phyloP scores from a whole-genome alignment of 2,329 filamentous ascomycete species.

The Aspergillus udagawae region DNA sequence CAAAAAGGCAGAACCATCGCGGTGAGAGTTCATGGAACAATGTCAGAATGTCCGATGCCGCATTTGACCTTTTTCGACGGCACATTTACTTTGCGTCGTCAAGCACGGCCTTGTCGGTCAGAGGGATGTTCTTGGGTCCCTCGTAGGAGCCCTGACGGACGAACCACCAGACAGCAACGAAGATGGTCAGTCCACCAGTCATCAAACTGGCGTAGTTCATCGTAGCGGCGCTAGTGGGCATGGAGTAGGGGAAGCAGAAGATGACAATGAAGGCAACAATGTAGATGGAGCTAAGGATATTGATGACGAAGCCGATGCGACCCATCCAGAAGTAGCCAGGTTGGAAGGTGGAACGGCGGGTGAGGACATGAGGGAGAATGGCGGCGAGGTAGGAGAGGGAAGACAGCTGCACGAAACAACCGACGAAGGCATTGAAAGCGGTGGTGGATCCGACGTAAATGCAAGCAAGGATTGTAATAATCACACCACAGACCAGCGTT shows the following conservation, averaged over 20 bases:
- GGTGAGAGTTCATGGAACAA: background rate
- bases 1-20: background rate
- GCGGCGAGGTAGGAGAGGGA: slow-evolving; percentile 53
- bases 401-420: slow-evolving; percentile 56
- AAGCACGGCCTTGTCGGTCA: slow-evolving; percentile 29
- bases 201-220: slow-evolving; percentile 56
- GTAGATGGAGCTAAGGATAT: slow-evolving; percentile 48
- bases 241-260: slow-evolving; percentile 55
- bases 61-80: background rate
- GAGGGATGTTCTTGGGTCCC: slow-evolving; percentile 34
- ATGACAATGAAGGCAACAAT: slow-evolving; percentile 56
- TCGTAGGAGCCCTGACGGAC: slow-evolving; percentile 30
- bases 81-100: slow-evolving; percentile 26
- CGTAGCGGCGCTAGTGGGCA: slow-evolving; percentile 42
- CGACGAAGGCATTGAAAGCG: slow-evolving; percentile 56
- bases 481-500: slow-evolving; percentile 51
- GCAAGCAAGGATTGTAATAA: slow-evolving; percentile 53
- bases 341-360: slow-evolving; percentile 49
- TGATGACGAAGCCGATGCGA: slow-evolving; percentile 48
- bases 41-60: background rate
- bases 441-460: slow-evolving; percentile 54
- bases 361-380: slow-evolving; percentile 50
- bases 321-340: slow-evolving; percentile 54
- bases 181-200: slow-evolving; percentile 49
- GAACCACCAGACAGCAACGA: slow-evolving; percentile 47